Conservation (phyloP, 2,329 filamentous ascomycete species). For the Monilinia laxa region DNA sequence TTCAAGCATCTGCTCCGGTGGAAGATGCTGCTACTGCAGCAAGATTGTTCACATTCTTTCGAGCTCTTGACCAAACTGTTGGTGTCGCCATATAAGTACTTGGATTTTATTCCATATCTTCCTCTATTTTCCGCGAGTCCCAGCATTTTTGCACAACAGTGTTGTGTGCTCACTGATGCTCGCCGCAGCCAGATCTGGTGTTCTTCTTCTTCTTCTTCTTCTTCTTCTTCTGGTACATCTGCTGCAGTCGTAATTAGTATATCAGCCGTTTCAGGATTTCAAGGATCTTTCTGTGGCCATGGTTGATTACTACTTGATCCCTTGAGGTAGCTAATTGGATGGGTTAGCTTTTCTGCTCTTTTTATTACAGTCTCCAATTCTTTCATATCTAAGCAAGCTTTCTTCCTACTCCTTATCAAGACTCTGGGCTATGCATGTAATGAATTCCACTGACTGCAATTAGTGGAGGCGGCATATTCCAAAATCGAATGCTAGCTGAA, state of each 20-base stretch:
- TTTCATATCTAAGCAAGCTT: neutral
- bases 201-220: neutral
- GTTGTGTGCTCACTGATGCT: no score
- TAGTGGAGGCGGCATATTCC: neutral
- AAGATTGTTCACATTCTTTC: conserved; percentile 66
- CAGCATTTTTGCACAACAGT: neutral
- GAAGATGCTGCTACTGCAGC: conserved; percentile 58
- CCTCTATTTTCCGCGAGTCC: neutral
- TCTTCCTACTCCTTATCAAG: neutral
- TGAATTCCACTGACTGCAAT: neutral
- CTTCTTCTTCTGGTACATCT: neutral
- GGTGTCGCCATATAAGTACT: conserved; percentile 43
- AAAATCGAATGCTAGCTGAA: neutral
- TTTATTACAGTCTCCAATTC: neutral
- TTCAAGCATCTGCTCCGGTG: conserved; percentile 59
- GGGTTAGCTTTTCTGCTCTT: neutral
- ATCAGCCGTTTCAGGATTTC: neutral
- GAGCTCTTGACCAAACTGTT: conserved; percentile 51
- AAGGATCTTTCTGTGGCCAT: neutral
- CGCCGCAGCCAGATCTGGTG: no score
- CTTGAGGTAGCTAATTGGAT: no score
- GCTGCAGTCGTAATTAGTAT: neutral
- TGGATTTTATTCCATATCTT: neutral
- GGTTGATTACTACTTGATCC: neutral
- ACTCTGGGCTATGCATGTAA: neutral